Percentiles rank a stretch among this genome's conserved stretches.
Conservation (phyloP, 768 basidiomycete genomes). For the Podaxis sp. region DNA sequence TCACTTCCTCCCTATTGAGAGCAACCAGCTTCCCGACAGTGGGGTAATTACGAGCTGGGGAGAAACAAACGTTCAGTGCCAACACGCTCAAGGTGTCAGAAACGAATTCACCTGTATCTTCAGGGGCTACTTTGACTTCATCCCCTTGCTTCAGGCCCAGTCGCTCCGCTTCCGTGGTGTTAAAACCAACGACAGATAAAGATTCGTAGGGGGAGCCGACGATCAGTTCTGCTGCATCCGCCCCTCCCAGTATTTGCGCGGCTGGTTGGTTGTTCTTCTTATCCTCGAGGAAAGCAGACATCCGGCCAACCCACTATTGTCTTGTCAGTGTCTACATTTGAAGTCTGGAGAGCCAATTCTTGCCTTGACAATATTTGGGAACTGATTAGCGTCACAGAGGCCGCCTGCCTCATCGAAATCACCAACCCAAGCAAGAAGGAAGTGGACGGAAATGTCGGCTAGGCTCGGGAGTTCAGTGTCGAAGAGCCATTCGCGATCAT, state of each 20-base stretch:
- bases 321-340: not conserved
- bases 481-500: slow-evolving; percentile 58
- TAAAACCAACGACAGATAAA: slow-evolving; percentile 43
- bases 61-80: not conserved
- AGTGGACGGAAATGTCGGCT: slow-evolving; percentile 53
- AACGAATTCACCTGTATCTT: slow-evolving; percentile 43
- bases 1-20: slow-evolving; percentile 47
- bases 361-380: slow-evolving; percentile 44
- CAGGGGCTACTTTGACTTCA: slow-evolving; percentile 41
- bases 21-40: slow-evolving; percentile 52
- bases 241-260: slow-evolving; percentile 33
- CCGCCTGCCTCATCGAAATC: slow-evolving; percentile 32
- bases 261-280: slow-evolving; percentile 27
- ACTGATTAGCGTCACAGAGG: slow-evolving; percentile 36
- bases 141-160: slow-evolving; percentile 40
- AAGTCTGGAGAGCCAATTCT: not conserved
- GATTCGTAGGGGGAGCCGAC: slow-evolving; percentile 35
- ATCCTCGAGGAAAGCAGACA: slow-evolving; percentile 34
- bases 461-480: slow-evolving; percentile 51
- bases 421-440: slow-evolving; percentile 45
- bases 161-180: slow-evolving; percentile 40
- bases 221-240: slow-evolving; percentile 44
- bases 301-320: slow-evolving; percentile 46
- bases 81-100: not conserved
- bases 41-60: slow-evolving; percentile 37